Base-by-base conservation (phyloP, 2,329 filamentous ascomycete genomes). In the Penicillium crustosum region DNA sequence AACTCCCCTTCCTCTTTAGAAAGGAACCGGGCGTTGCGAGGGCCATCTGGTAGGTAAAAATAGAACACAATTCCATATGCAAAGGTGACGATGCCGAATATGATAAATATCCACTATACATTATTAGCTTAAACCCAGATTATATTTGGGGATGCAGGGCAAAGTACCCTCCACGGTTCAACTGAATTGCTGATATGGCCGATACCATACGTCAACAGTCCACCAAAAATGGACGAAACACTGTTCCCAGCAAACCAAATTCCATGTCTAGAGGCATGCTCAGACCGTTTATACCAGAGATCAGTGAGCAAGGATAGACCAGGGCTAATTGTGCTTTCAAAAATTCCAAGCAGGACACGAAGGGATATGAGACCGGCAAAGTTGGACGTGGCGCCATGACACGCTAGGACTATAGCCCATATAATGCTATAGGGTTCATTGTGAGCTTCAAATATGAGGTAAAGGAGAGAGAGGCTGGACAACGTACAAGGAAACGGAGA, bases 161-260 rank as follows among this genome's bases (percentile, higher is more conserved):
- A 61, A 31, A 17, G 17, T 45, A 45, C 43, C 23, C 43, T 76
- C 83, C 83, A 86, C 4, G 81, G 79, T 19, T 73, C 75, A 17
- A 85, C 60, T 13, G 68, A 58, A 48, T 78, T 72, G 8, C 53
- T 62, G 9, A 63, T 58, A 13, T 61, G 36, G 3, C 64, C 62
- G 25, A 25, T 25, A 25, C 25, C 61, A 39, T 58, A 63, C 21
- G 57, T 43, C 3, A 63, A 36, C 29, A 63, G 29, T 9, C 56
- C 57, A 13, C 61, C 61, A 41, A 64, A 55, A 13, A 59, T 54
- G 2, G 50, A 53, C 2, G 60, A 58, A 44, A 62, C 21, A n/a
- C 57, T 58, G 33, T 59, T 58, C 33, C 61, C 61, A 38, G 48
- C 49, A 29, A 56, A 61, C 62, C 60, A 64, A 5, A 64, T 49